Base-by-base conservation (phyloP, 306 rosid genomes). In the Adenanthera pavonina region DNA sequence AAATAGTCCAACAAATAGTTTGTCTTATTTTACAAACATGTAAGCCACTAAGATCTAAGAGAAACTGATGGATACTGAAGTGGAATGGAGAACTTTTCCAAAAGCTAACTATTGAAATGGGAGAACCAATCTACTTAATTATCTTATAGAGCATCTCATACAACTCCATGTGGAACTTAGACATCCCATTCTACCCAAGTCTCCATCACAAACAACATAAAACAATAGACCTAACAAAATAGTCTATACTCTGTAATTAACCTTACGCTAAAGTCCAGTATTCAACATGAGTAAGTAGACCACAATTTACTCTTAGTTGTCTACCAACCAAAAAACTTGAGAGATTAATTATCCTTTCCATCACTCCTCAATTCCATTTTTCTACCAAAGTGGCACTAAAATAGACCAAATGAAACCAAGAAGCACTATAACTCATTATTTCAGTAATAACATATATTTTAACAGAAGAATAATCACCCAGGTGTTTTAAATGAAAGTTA, bases 381-480 rank as follows among this genome's bases (percentile, higher is more conserved):
- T 51, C 64, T 57, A 12, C 40, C 68, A 84, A 53, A 17, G 60
- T 25, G 17, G 7, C 38, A 76, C 43, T 70, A 61, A 53, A 76
- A 49, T 17, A 69, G 47, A 80, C 49, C 75, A 76, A 75, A 20
- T 53, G 67, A 56, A 79, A 41, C 51, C 57, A 72, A 64, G 2
- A 57, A 61, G 59, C 17, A 51, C 19, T 25, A 40, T 72, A 66
- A 43, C 80, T 66, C 62, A 49, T 30, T 14, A 43, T 52, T 76
- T 80, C 66, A 76, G 68, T 36, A 72, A 12, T 78, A 40, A 59
- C 41, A 59, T 51, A 59, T 51, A 75, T 69, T 69, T 25, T 41
- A 51, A 54, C 49, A 75, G 54, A 68, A 52, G 12, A 51, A 53
- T 25, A 51, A 53, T 25, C 53, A 19, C 33, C 48, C 51, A 0